These are phyloP conservation scores for Diaporthe citrichinensis DNA, from an alignment of 2,329 filamentous ascomycete species.

Conservation along the genomic window DNA sequence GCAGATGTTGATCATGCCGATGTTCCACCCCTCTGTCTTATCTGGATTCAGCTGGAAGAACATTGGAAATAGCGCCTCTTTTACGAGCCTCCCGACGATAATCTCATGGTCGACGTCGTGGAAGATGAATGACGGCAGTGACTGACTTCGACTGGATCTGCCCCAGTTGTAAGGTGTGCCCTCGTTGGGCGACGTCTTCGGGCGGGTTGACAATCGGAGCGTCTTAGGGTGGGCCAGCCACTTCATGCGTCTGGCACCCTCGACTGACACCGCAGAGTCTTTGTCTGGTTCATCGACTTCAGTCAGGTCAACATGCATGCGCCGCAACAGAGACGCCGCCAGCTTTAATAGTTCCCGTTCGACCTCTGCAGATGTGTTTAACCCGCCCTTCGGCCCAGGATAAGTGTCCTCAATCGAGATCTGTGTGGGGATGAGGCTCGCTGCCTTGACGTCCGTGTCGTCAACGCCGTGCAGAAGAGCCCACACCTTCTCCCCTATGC, in stretches of 20 bases:
- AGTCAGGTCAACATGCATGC: conserved; percentile 84
- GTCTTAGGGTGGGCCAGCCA: conserved; percentile 90
- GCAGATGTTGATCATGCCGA: conserved; percentile 88
- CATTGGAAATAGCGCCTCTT: conserved; percentile 77
- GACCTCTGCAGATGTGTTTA: conserved; percentile 76
- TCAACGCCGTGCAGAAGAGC: conserved; percentile 86
- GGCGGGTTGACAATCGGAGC: conserved; percentile 83
- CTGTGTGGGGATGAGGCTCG: conserved; percentile 81
- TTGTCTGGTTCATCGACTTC: conserved; percentile 61
- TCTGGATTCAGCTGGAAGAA: conserved; percentile 82
- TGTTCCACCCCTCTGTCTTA: conserved; percentile 77
- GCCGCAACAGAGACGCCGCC: conserved; percentile 77
- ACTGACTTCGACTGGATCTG: conserved; percentile 81
- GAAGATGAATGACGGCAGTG: conserved; percentile 83
- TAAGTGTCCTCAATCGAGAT: conserved; percentile 98
- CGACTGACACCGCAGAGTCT: conserved; percentile 46
- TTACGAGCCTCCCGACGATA: conserved; percentile 77
- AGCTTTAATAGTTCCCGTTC: conserved; percentile 78
- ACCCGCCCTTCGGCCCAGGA: conserved; percentile 64
- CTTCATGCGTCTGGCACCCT: conserved; percentile 37
- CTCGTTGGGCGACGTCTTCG: conserved; percentile 52
- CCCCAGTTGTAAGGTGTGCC: conserved; percentile 71
- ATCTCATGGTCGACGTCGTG: conserved; percentile 64
- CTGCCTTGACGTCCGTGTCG: conserved; percentile 78
- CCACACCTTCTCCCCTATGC: conserved; percentile 82